Percentiles rank a stretch among this genome's conserved stretches.
phyloP scores from a whole-genome alignment of 116 monocot genomes.

The Cymodocea nodosa region DNA sequence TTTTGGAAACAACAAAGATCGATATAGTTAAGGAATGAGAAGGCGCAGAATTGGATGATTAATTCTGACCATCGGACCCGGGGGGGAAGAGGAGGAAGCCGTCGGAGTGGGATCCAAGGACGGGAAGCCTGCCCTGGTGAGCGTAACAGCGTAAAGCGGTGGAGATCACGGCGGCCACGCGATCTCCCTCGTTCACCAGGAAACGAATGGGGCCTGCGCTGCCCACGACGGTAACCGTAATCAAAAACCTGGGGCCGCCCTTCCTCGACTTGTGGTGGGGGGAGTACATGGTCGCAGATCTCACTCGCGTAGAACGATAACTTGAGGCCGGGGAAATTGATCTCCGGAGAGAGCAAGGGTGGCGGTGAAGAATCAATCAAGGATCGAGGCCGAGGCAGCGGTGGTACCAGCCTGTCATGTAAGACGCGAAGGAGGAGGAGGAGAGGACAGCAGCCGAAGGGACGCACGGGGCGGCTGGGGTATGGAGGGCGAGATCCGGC shows the following conservation, averaged over 20 bases:
- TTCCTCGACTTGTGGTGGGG: background rate
- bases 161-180: slow-evolving; percentile 33
- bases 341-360: background rate
- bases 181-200: slow-evolving; percentile 32
- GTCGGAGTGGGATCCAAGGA: slow-evolving; percentile 24
- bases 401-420: slow-evolving; percentile 17
- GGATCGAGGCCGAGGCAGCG: slow-evolving; percentile 24
- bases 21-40: too few relatives aligned
- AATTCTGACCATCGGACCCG: slow-evolving; percentile 18
- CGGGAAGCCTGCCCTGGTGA: slow-evolving; percentile 38
- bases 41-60: background rate
- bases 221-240: slow-evolving; percentile 38
- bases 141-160: slow-evolving; percentile 33
- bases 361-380: slow-evolving; percentile 1
- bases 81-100: slow-evolving; percentile 35
- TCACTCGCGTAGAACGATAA: too few relatives aligned
- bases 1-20: background rate
- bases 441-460: background rate
- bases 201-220: slow-evolving; percentile 50
- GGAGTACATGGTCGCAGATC: background rate
- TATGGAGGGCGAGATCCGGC: background rate
- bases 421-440: slow-evolving; percentile 10
- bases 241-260: slow-evolving; percentile 16
- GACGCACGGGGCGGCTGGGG: background rate
- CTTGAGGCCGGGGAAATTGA: too few relatives aligned